These are phyloP conservation scores for Phascolomyces articulosus DNA, from an alignment of 371 early-diverging fungal species.

Conservation along the genomic window DNA sequence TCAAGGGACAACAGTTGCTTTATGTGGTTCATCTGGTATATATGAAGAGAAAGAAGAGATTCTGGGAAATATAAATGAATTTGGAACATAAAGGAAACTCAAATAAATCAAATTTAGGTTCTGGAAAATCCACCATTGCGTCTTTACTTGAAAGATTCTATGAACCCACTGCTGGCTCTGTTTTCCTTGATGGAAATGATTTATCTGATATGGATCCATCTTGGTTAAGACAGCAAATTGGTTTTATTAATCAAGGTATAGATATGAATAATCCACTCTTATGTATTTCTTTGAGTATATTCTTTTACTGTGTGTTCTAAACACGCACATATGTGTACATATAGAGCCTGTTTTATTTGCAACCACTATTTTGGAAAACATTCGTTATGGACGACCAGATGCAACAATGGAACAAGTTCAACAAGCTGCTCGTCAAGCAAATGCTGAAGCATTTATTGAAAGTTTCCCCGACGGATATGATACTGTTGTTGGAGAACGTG, in stretches of 20 bases:
- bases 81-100: not conserved
- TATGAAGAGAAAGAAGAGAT: conserved; percentile 16
- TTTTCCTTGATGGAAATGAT: conserved; percentile 62
- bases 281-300: not conserved
- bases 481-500: conserved; percentile 72
- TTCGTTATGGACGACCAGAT: conserved; percentile 62
- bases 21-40: conserved; percentile 70
- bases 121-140: conserved; percentile 74
- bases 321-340: not conserved
- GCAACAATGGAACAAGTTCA: conserved; percentile 63
- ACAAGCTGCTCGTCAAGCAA: conserved; percentile 71
- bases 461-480: conserved; percentile 72
- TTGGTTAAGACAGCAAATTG: conserved; percentile 67
- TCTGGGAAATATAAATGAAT: too few species aligned
- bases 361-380: conserved; percentile 75
- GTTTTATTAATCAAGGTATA: conserved; percentile 72
- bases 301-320: not conserved
- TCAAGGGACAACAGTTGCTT: conserved; percentile 64
- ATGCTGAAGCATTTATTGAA: conserved; percentile 71
- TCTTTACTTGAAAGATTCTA: conserved; percentile 71
- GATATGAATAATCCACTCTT: not conserved
- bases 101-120: too few species aligned
- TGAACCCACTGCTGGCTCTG: conserved; percentile 58
- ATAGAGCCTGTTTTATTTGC: conserved; percentile 74
- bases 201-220: conserved; percentile 56